Evolutionary conservation across 768 basidiomycete species (phyloP).

Genomic region (Mycena alexandri): DNA sequence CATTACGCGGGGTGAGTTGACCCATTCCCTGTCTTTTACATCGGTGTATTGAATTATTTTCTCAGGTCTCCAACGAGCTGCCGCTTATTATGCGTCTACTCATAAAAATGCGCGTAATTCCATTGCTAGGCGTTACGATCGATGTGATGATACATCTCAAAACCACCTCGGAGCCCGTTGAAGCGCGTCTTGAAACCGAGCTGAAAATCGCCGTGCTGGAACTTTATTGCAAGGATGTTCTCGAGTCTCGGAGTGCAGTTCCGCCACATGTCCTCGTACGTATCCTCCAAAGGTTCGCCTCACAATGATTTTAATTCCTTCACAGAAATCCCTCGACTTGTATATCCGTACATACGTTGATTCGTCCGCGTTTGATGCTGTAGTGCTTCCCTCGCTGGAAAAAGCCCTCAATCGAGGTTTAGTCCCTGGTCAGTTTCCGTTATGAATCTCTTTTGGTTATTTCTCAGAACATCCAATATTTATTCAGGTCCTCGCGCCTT

Average conservation of each 20-base stretch:
- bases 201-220: conserved; percentile 67
- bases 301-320: not conserved
- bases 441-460: no score
- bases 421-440: conserved; percentile 20
- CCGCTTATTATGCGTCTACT: conserved; percentile 47
- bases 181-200: conserved; percentile 42
- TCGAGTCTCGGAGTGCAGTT: conserved; percentile 77
- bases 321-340: conserved; percentile 18
- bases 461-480: no score
- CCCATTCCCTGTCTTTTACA: conserved; percentile 43
- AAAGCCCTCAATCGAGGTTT: conserved; percentile 27
- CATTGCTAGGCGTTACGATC: conserved; percentile 76
- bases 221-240: conserved; percentile 69
- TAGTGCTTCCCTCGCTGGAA: conserved; percentile 32
- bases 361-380: conserved; percentile 28
- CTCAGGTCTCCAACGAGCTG: conserved; percentile 58
- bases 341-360: conserved; percentile 56
- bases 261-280: conserved; percentile 71
- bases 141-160: conserved; percentile 81
- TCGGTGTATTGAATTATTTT: conserved; percentile 13
- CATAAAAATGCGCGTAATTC: conserved; percentile 37
- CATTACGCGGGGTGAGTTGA: conserved; percentile 45
- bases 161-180: conserved; percentile 62
- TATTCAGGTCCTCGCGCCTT: conserved; percentile 33
- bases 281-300: conserved; percentile 1